phyloP scores from a whole-genome alignment of 768 basidiomycete genomes.

The Termitomyces sp. region DNA sequence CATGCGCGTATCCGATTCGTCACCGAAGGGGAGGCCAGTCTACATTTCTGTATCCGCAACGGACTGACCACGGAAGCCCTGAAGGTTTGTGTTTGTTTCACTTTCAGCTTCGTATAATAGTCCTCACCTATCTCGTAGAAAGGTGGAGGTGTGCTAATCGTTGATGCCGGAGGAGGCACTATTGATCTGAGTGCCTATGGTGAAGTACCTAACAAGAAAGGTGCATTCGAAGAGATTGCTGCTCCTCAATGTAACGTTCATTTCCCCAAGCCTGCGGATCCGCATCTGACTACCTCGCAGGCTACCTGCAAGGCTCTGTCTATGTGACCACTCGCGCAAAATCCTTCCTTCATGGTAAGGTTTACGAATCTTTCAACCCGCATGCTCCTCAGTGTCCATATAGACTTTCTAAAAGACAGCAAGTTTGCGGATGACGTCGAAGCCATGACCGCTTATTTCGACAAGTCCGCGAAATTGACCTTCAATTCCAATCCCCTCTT shows the following conservation, averaged over 20 bases:
- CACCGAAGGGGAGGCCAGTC: slow-evolving; percentile 52
- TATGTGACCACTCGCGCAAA: slow-evolving; percentile 32
- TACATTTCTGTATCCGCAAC: slow-evolving; percentile 42
- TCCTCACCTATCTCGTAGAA: background rate
- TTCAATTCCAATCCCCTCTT: background rate
- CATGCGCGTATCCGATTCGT: slow-evolving; percentile 41
- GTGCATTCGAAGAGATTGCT: slow-evolving; percentile 27
- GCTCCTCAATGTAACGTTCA: slow-evolving; percentile 23
- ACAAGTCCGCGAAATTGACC: background rate
- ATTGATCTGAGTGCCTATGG: background rate
- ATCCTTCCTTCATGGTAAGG: slow-evolving; percentile 24
- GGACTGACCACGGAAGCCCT: slow-evolving; percentile 29
- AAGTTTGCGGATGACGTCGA: background rate
- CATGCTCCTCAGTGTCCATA: background rate
- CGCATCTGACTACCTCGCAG: slow-evolving; percentile 12
- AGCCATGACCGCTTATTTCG: background rate
- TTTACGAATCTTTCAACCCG: too few species aligned
- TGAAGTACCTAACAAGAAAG: background rate
- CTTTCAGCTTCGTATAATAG: background rate
- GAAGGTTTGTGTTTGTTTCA: slow-evolving; percentile 14
- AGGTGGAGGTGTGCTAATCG: background rate
- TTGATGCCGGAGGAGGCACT: background rate
- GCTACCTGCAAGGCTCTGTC: slow-evolving; percentile 33
- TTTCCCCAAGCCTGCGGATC: background rate
- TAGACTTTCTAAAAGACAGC: background rate